Conservation (phyloP, 75 land plant genomes). For the Picea sitchensis region DNA sequence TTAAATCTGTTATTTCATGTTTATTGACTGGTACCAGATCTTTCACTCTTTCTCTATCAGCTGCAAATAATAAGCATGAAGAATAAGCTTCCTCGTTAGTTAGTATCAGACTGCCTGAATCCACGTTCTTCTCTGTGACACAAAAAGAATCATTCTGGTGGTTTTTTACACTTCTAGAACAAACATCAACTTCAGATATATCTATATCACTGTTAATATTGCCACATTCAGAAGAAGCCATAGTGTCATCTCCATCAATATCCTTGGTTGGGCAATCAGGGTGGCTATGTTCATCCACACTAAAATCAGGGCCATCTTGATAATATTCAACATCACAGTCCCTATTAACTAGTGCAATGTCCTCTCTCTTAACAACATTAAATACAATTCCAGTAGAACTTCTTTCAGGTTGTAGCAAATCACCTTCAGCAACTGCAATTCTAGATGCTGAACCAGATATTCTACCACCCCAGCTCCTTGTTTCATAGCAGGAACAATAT, state of each 20-base stretch:
- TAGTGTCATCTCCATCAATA: constrained; percentile 20
- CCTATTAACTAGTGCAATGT: constrained; percentile 18
- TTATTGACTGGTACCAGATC: not conserved
- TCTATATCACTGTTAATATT: constrained; percentile 5
- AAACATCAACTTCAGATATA: constrained; percentile 7
- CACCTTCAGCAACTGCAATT: constrained; percentile 61
- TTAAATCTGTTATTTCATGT: not conserved
- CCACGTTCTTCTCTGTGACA: not conserved
- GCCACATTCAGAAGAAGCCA: constrained; percentile 35
- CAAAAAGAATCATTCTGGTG: not conserved
- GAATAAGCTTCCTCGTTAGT: not conserved
- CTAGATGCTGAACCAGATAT: constrained; percentile 22
- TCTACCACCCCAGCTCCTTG: constrained; percentile 16
- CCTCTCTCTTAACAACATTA: constrained; percentile 56
- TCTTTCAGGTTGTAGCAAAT: constrained; percentile 64
- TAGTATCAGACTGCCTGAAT: not conserved
- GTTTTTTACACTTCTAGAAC: not conserved
- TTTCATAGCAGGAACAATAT: constrained; percentile 13
- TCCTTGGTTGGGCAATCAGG: constrained; percentile 32
- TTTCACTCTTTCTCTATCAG: not conserved
- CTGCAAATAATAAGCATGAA: not conserved
- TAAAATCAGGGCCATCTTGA: not conserved
- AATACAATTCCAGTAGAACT: constrained; percentile 54
- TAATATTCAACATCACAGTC: constrained; percentile 14
- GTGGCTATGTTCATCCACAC: constrained; percentile 32